A percentile compares a stretch with the other conserved stretches of the same genome.
Conservation (phyloP, 352 stramenopile genomes). For the Thalassiosira hispida region DNA sequence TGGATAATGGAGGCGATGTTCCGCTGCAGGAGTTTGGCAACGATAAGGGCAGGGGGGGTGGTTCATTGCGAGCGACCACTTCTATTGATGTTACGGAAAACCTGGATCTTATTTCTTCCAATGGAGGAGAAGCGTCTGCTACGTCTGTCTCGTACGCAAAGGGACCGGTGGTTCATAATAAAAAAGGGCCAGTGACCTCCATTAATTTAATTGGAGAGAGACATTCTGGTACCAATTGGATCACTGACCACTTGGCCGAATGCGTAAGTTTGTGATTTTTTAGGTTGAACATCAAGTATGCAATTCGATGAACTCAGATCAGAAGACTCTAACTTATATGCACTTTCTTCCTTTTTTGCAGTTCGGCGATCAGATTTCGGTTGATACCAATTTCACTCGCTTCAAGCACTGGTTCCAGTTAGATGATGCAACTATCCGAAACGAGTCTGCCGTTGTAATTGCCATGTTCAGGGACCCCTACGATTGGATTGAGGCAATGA, state of each 20-base stretch:
- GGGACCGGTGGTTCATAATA: constrained; percentile 34
- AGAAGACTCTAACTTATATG: constrained; percentile 1
- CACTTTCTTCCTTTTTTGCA: not conserved
- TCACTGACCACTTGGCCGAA: constrained; percentile 50
- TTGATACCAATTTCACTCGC: constrained; percentile 42
- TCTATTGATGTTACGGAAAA: not conserved
- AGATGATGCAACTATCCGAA: constrained; percentile 9
- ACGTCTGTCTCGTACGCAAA: constrained; percentile 1
- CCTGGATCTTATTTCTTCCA: not conserved
- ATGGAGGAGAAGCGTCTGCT: constrained; percentile 4
- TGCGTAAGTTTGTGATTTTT: constrained; percentile 33
- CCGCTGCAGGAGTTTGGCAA: not conserved
- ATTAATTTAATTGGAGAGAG: constrained; percentile 61
- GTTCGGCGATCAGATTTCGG: constrained; percentile 46
- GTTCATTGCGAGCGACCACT: not conserved
- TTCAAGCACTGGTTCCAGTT: constrained; percentile 68
- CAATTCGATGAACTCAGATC: no score
- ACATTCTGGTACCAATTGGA: constrained; percentile 63
- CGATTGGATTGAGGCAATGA: constrained; percentile 66
- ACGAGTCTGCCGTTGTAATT: constrained; percentile 44
- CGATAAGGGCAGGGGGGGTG: not conserved
- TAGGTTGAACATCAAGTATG: not conserved
- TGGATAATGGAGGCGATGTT: constrained; percentile 13
- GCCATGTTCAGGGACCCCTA: constrained; percentile 59
- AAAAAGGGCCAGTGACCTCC: constrained; percentile 13